Base-by-base conservation (phyloP, 2,329 filamentous ascomycete genomes). In the Sordariomycetes sp. region DNA sequence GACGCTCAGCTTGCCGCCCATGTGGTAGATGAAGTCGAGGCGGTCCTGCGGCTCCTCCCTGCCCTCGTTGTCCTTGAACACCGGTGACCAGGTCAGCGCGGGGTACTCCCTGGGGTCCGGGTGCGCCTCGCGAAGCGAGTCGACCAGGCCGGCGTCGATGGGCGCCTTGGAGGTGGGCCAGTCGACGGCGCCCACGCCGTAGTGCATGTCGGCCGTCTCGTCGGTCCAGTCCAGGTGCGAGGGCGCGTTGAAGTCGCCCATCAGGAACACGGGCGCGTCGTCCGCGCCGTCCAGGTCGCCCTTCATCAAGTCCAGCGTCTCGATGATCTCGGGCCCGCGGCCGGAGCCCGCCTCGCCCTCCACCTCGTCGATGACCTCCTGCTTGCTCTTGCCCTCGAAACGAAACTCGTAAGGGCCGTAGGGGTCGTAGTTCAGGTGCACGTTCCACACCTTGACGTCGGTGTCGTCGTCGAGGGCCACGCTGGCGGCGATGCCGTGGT, bases 331-430 rank as follows among this genome's bases (percentile, higher is more conserved):
- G 63, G 59, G 75, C 73, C 59, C 76, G 71, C 18, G 65, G 65
- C 70, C 67, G 0, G 72, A 75, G 50, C 68, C 40, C 5, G 59
- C 64, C 60, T 75, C 74, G 8, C 67, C 64, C 58, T n/a, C n/a
- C n/a, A n/a, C n/a, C n/a, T n/a, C n/a, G n/a, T 66, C 55, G 1
- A 74, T 60, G 3, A 75, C 70, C 53, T 66, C 57, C 1, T 71
- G 69, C 2, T 67, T 60, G 2, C 64, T 61, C 65, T 69, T 67
- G 18, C 69, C 64, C 48, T 70, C 64, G 52, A 69, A 75, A 66
- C 74, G 76, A 59, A 74, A 72, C 54, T 74, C 73, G 60, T 76
- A 75, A 0, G 74, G 74, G 0, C 74, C 73, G 52, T 76, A 76
- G 0, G 74, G 74, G 24, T 65, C 63, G 50, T 68, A 70, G 1